Percentiles rank a stretch among this genome's conserved stretches.
These are phyloP conservation scores for Plasmodium ovale DNA, from an alignment of 169 alveolate species.

Conservation along the genomic window DNA sequence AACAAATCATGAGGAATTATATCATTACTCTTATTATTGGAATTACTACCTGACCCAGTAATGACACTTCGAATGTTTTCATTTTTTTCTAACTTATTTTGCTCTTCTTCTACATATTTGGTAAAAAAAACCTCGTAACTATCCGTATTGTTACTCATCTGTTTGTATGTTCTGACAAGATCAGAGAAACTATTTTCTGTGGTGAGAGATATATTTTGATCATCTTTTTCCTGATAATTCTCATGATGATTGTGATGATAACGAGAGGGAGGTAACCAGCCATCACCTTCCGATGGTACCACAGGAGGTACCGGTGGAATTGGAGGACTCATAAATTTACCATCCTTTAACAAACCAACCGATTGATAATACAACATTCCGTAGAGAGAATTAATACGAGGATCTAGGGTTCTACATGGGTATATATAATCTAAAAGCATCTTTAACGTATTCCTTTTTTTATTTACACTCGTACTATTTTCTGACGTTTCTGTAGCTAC, in stretches of 20 bases:
- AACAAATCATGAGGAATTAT: slow-evolving; percentile 23
- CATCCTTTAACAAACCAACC: slow-evolving; percentile 65
- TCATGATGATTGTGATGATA: not conserved
- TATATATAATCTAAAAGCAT: slow-evolving; percentile 87
- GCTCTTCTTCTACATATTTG: slow-evolving; percentile 13
- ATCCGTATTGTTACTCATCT: not conserved
- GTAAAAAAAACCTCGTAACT: not conserved
- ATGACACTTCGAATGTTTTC: not conserved
- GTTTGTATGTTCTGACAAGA: not conserved
- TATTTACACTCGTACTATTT: slow-evolving; percentile 26
- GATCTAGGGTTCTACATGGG: slow-evolving; percentile 90
- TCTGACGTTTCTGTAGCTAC: slow-evolving; percentile 79
- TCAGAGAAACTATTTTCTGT: slow-evolving; percentile 17
- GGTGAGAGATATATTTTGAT: not conserved
- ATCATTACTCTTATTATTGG: not conserved
- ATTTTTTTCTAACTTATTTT: not conserved
- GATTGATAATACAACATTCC: slow-evolving; percentile 84
- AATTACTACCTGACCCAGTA: not conserved
- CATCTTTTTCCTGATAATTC: not conserved
- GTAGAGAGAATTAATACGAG: slow-evolving; percentile 87
- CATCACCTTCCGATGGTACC: slow-evolving; percentile 61
- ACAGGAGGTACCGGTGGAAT: slow-evolving; percentile 73
- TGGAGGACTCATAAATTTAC: slow-evolving; percentile 54
- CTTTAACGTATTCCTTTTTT: slow-evolving; percentile 80
- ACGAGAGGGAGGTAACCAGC: slow-evolving; percentile 65